Conservation (phyloP, 2,329 filamentous ascomycete genomes). For the Colletotrichum salicis region DNA sequence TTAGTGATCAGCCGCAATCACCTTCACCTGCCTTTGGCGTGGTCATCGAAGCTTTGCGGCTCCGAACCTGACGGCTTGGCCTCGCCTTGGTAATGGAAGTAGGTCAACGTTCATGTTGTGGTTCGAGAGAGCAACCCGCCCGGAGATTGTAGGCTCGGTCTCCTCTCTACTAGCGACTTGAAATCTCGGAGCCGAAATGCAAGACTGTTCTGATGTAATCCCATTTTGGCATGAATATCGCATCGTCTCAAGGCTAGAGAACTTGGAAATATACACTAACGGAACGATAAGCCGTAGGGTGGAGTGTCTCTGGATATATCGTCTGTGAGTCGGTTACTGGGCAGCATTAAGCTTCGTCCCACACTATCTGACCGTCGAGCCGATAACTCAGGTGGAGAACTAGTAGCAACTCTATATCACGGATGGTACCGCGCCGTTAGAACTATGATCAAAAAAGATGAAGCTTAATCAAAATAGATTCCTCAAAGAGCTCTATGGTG, state of each 20-base stretch:
- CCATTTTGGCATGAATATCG: no score
- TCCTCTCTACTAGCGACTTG: neutral
- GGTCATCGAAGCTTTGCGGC: conserved; percentile 16
- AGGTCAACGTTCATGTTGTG: accelerated
- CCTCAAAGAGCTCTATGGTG: neutral
- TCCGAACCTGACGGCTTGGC: neutral
- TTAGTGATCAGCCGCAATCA: neutral
- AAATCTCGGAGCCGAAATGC: neutral
- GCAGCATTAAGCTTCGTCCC: neutral
- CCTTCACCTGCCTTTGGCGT: neutral
- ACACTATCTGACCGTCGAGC: neutral
- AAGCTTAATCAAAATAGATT: neutral
- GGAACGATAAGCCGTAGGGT: neutral
- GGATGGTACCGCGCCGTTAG: neutral
- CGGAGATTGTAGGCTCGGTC: neutral
- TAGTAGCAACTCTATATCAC: neutral
- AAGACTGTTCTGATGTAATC: neutral
- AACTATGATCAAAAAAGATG: neutral
- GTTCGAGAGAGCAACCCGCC: no score
- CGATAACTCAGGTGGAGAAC: neutral
- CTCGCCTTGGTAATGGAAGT: neutral
- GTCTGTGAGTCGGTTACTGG: neutral
- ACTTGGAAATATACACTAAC: neutral
- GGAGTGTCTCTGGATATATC: neutral
- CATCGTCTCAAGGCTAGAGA: neutral